phyloP scores from a whole-genome alignment of 2,329 filamentous ascomycete species.

The Fonsecaea nubica region DNA sequence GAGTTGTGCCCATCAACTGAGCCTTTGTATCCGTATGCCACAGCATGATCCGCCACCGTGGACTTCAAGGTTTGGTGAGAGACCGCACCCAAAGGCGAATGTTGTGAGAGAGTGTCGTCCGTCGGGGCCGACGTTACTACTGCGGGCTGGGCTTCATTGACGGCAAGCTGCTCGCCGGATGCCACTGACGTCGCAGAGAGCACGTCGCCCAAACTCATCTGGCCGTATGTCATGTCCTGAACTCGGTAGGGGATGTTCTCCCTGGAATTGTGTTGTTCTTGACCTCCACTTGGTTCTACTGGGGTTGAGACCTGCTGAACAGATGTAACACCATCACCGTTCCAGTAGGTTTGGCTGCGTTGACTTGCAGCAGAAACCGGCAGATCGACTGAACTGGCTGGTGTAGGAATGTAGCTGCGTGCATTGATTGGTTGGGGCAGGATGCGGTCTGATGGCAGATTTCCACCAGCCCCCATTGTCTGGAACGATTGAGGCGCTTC shows the following conservation, averaged over 20 bases:
- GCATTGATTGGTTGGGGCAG: conserved; percentile 29
- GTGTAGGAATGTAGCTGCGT: conserved; percentile 19
- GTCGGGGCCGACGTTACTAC: not conserved
- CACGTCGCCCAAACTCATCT: conserved; percentile 40
- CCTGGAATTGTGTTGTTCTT: conserved; percentile 35
- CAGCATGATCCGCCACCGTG: conserved; percentile 17
- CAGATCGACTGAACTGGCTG: conserved; percentile 19
- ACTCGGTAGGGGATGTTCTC: conserved; percentile 37
- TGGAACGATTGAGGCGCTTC: conserved; percentile 27
- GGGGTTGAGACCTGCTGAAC: conserved; percentile 15
- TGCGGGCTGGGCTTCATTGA: conserved; percentile 17
- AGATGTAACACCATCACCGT: conserved; percentile 16
- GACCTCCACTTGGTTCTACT: conserved; percentile 24
- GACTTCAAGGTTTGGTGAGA: conserved; percentile 25
- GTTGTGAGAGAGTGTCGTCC: conserved; percentile 11
- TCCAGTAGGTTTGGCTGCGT: conserved; percentile 23
- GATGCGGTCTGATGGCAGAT: conserved; percentile 29
- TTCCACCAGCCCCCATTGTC: conserved; percentile 14
- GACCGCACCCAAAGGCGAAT: conserved; percentile 4
- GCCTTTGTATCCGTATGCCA: conserved; percentile 27
- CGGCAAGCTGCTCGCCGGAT: conserved; percentile 10
- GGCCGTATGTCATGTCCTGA: conserved; percentile 44
- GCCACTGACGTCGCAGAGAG: conserved; percentile 25
- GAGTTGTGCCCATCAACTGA: conserved; percentile 23
- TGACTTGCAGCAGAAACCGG: conserved; percentile 14